These are phyloP conservation scores for Ophioceras dolichostomum DNA, from an alignment of 2,329 filamentous ascomycete species.

Conservation along the genomic window DNA sequence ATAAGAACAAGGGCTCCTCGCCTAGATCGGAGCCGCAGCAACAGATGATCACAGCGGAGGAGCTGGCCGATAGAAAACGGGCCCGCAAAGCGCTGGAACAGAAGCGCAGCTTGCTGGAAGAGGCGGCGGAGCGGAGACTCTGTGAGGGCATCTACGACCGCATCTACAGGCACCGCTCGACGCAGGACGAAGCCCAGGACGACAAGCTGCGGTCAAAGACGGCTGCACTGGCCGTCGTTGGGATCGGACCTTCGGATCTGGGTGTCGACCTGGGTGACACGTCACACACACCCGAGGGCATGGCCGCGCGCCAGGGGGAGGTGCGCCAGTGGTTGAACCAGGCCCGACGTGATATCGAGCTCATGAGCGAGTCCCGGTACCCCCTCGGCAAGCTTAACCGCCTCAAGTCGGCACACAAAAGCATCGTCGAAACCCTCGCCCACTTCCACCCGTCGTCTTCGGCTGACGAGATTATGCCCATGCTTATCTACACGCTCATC, in stretches of 20 bases:
- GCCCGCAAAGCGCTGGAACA: slow-evolving; percentile 67
- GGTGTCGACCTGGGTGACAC: slow-evolving; percentile 59
- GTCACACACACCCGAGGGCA: slow-evolving; percentile 41
- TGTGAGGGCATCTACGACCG: slow-evolving; percentile 78
- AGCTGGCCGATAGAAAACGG: slow-evolving; percentile 69
- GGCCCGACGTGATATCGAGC: slow-evolving; percentile 58
- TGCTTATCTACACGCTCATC: slow-evolving; percentile 91
- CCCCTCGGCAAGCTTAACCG: slow-evolving; percentile 85
- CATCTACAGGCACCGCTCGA: slow-evolving; percentile 84
- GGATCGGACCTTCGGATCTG: slow-evolving; percentile 77
- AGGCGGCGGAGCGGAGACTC: slow-evolving; percentile 77
- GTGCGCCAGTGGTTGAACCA: slow-evolving; percentile 61
- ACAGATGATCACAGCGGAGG: slow-evolving; percentile 83
- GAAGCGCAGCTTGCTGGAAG: slow-evolving; percentile 68
- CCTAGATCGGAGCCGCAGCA: slow-evolving; percentile 39
- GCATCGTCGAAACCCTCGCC: slow-evolving; percentile 76
- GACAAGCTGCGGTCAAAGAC: slow-evolving; percentile 92
- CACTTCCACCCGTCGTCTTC: slow-evolving; percentile 68
- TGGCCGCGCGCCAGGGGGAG: slow-evolving; percentile 49
- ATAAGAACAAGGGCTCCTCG: slow-evolving; percentile 29
- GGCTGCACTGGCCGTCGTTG: slow-evolving; percentile 79
- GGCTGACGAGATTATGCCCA: slow-evolving; percentile 92
- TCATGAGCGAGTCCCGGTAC: slow-evolving; percentile 79
- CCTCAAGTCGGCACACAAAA: slow-evolving; percentile 80
- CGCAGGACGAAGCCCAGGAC: slow-evolving; percentile 88